phyloP scores from a whole-genome alignment of 2,329 filamentous ascomycete genomes.

The Chaetomium sp. region DNA sequence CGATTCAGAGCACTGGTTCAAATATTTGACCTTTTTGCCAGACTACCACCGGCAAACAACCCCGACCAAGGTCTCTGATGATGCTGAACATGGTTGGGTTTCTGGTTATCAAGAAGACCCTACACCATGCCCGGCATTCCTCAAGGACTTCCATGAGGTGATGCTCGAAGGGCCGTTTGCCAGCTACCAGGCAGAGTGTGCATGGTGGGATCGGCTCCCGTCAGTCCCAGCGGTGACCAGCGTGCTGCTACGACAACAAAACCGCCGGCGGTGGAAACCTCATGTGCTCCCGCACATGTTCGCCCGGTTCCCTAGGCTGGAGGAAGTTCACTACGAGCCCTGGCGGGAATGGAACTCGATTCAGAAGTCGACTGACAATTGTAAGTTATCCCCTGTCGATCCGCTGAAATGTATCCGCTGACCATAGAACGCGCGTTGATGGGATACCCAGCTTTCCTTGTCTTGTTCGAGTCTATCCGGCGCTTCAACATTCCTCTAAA shows the following conservation, averaged over 20 bases:
- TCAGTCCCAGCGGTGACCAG: background rate
- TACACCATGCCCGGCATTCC: background rate
- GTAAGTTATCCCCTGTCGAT: background rate
- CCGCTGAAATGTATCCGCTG: background rate
- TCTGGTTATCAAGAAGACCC: background rate
- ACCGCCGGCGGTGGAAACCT: constrained; percentile 1
- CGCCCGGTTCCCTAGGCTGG: background rate
- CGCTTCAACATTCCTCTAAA: background rate
- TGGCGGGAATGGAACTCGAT: background rate
- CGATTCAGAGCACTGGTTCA: constrained; percentile 1
- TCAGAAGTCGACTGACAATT: background rate
- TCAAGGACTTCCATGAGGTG: background rate
- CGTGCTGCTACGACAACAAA: background rate
- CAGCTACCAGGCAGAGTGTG: background rate
- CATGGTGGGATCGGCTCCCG: constrained; percentile 1
- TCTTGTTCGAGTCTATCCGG: background rate
- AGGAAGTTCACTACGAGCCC: constrained; percentile 5
- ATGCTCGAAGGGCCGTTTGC: background rate
- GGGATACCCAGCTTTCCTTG: background rate
- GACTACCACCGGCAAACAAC: background rate
- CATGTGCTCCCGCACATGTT: background rate
- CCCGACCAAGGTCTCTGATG: background rate
- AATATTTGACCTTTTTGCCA: background rate
- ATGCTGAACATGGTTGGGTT: background rate
- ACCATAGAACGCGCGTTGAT: too few species aligned